These are phyloP conservation scores for Aureobasidium mangrovei DNA, from an alignment of 2,329 filamentous ascomycete species.

Conservation along the genomic window DNA sequence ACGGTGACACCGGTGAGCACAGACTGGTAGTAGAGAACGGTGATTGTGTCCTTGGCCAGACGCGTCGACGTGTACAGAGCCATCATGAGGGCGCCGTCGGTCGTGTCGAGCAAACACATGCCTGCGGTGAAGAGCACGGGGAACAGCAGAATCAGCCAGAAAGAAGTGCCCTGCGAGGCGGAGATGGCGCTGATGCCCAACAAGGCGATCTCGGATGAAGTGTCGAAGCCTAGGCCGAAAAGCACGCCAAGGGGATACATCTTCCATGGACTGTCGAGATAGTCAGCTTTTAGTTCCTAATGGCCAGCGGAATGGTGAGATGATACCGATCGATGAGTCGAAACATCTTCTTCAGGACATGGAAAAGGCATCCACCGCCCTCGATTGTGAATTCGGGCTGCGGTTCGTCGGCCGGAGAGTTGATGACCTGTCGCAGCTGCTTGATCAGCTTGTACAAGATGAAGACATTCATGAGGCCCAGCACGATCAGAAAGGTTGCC, in stretches of 20 bases:
- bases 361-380: slow-evolving; percentile 66
- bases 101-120: slow-evolving; percentile 92
- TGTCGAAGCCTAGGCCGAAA: slow-evolving; percentile 88
- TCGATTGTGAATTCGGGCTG: slow-evolving; percentile 55
- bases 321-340: slow-evolving; percentile 51
- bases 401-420: slow-evolving; percentile 29
- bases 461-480: slow-evolving; percentile 78
- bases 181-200: slow-evolving; percentile 85
- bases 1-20: slow-evolving; percentile 79
- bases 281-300: neutral
- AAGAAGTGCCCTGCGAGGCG: slow-evolving; percentile 72
- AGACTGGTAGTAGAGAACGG: slow-evolving; percentile 88
- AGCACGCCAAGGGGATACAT: slow-evolving; percentile 88
- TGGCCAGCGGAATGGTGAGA: neutral
- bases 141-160: slow-evolving; percentile 92
- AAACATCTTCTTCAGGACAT: slow-evolving; percentile 66
- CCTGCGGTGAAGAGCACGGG: slow-evolving; percentile 85
- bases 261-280: slow-evolving; percentile 62
- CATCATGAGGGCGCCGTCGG: slow-evolving; percentile 92
- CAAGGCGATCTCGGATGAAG: slow-evolving; percentile 85
- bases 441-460: slow-evolving; percentile 71
- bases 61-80: slow-evolving; percentile 75
- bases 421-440: slow-evolving; percentile 56
- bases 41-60: slow-evolving; percentile 72
- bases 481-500: slow-evolving; percentile 69